Conservation (phyloP, 768 basidiomycete species). For the Calocybe cyanea region DNA sequence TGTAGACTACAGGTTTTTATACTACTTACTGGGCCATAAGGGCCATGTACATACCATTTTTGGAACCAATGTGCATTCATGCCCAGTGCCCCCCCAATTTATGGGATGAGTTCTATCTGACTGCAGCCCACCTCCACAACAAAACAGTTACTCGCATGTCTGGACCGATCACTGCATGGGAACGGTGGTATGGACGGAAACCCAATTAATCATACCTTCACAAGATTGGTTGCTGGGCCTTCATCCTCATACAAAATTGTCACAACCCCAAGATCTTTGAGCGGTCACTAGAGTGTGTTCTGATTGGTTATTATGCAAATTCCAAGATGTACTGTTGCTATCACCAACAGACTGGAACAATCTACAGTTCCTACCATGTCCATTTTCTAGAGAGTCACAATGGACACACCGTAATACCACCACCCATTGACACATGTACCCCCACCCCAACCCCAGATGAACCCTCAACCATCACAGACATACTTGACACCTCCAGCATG, state of each 20-base stretch:
- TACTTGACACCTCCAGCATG: background rate
- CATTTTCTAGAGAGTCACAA: constrained; percentile 23
- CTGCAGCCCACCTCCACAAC: constrained; percentile 14
- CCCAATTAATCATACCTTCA: constrained; percentile 26
- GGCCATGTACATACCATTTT: too few species aligned
- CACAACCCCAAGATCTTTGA: constrained; percentile 24
- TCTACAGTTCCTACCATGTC: constrained; percentile 21
- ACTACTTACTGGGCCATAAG: too few species aligned
- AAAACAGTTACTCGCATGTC: constrained; percentile 7
- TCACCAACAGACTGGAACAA: constrained; percentile 14
- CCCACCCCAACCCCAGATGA: background rate
- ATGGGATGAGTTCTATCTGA: constrained; percentile 27
- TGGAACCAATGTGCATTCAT: constrained; percentile 21
- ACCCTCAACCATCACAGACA: background rate
- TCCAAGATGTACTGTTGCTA: constrained; percentile 32
- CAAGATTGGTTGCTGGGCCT: constrained; percentile 30
- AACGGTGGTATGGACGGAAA: constrained; percentile 17
- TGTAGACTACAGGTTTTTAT: too few species aligned
- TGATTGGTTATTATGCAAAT: constrained; percentile 31
- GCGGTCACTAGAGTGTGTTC: constrained; percentile 27
- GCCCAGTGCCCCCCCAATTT: constrained; percentile 17
- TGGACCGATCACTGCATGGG: constrained; percentile 16
- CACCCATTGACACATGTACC: background rate
- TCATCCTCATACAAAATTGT: constrained; percentile 30
- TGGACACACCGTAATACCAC: background rate